phyloP scores from a whole-genome alignment of 169 alveolate genomes.

The Babesia sp. region DNA sequence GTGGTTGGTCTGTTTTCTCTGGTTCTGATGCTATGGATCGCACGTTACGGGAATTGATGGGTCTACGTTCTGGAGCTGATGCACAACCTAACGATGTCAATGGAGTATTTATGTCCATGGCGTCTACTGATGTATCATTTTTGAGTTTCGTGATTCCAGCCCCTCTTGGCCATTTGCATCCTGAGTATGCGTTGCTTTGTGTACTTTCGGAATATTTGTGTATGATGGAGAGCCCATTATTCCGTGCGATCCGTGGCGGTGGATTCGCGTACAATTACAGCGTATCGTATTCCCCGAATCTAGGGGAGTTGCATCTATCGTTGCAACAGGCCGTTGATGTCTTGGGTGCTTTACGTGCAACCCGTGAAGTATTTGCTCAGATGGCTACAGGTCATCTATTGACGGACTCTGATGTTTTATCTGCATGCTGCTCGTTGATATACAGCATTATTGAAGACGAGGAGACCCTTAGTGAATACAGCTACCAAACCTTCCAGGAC shows the following conservation, averaged over 20 bases:
- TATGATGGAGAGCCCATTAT: conserved; percentile 77
- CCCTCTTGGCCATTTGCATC: conserved; percentile 63
- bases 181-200: conserved; percentile 54
- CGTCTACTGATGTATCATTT: conserved; percentile 73
- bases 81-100: conserved; percentile 29
- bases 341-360: conserved; percentile 61
- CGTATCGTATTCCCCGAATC: conserved; percentile 53
- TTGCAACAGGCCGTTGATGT: conserved; percentile 55
- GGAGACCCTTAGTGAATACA: conserved; percentile 66
- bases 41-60: conserved; percentile 15
- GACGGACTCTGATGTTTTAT: conserved; percentile 55
- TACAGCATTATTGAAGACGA: conserved; percentile 66
- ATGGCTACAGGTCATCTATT: conserved; percentile 38
- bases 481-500: conserved; percentile 61
- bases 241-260: conserved; percentile 77
- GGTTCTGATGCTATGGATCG: conserved; percentile 10
- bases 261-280: conserved; percentile 75
- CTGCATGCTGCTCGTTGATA: conserved; percentile 69
- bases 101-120: conserved; percentile 52
- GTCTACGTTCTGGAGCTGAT: conserved; percentile 43
- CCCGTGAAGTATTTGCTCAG: conserved; percentile 49
- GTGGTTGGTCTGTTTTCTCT: conserved; percentile 40
- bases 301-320: conserved; percentile 70
- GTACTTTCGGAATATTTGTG: conserved; percentile 68
- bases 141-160: conserved; percentile 63